These are phyloP conservation scores for Cucurbita maxima DNA, from an alignment of 306 rosid species.

Conservation along the genomic window DNA sequence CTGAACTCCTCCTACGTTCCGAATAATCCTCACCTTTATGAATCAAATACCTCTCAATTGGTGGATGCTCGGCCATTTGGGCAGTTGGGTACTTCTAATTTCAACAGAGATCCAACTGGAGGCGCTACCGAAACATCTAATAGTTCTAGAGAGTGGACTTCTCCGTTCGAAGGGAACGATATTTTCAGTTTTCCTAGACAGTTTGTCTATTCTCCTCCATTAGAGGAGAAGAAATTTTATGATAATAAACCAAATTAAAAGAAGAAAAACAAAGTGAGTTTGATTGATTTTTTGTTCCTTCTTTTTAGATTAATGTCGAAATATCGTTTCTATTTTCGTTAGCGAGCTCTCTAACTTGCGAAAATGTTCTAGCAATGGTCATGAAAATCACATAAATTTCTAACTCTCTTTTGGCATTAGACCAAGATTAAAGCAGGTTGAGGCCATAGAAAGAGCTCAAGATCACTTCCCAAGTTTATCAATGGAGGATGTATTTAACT, in stretches of 20 bases:
- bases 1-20: constrained; percentile 49
- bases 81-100: constrained; percentile 44
- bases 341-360: no score
- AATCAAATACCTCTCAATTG: constrained; percentile 41
- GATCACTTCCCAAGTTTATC: background rate
- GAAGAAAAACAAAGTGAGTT: constrained; percentile 24
- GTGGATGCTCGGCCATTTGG: constrained; percentile 34
- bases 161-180: constrained; percentile 96
- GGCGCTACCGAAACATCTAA: constrained; percentile 35
- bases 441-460: background rate
- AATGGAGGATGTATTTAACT: background rate
- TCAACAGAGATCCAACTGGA: constrained; percentile 38
- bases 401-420: background rate
- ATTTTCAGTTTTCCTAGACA: constrained; percentile 87
- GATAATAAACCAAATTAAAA: constrained; percentile 26
- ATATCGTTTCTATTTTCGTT: background rate
- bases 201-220: constrained; percentile 94
- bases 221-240: constrained; percentile 25
- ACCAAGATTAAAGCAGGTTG: background rate
- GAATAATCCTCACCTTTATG: constrained; percentile 33
- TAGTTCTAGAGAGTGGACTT: constrained; percentile 78
- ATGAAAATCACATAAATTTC: no score
- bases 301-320: constrained; percentile 30
- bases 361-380: no score
- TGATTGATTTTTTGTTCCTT: constrained; percentile 44